Conservation (phyloP, 345 rosid genomes). For the Populus alba region DNA sequence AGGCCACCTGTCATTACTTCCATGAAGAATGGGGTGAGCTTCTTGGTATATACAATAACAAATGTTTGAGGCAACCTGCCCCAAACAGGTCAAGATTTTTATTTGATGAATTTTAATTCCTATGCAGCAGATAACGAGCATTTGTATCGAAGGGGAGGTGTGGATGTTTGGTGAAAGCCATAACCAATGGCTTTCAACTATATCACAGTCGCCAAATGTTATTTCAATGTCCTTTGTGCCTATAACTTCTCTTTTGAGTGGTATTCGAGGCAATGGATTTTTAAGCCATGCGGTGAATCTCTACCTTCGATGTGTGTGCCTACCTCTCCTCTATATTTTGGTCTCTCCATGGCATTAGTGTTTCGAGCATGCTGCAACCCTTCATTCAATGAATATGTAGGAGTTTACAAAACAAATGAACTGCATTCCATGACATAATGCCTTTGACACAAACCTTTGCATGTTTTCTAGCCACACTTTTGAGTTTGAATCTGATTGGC, state of each 20-base stretch:
- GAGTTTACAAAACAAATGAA: background rate
- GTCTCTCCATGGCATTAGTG: background rate
- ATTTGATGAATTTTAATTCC: background rate
- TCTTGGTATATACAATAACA: slow-evolving; percentile 12
- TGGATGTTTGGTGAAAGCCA: slow-evolving; percentile 67
- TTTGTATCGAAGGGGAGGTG: slow-evolving; percentile 72
- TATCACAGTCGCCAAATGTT: slow-evolving; percentile 72
- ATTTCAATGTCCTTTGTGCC: slow-evolving; percentile 95
- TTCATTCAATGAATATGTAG: background rate
- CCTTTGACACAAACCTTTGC: background rate
- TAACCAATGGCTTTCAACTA: slow-evolving; percentile 79
- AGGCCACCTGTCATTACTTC: slow-evolving; percentile 40
- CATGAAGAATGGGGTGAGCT: slow-evolving; percentile 63
- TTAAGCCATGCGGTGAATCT: slow-evolving; percentile 83
- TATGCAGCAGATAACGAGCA: slow-evolving; percentile 49
- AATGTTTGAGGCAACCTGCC: background rate
- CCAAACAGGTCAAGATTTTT: background rate
- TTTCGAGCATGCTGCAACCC: background rate
- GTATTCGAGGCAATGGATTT: slow-evolving; percentile 85
- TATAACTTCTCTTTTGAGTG: slow-evolving; percentile 75
- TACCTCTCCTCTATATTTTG: slow-evolving; percentile 9
- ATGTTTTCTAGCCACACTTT: background rate
- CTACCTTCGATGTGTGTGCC: slow-evolving; percentile 79
- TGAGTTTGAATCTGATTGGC: background rate
- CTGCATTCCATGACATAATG: background rate